Evolutionary conservation across 345 rosid genomes (phyloP), one percentile per base, ranked within the genome.

Genomic region (Ceriops tagal): DNA sequence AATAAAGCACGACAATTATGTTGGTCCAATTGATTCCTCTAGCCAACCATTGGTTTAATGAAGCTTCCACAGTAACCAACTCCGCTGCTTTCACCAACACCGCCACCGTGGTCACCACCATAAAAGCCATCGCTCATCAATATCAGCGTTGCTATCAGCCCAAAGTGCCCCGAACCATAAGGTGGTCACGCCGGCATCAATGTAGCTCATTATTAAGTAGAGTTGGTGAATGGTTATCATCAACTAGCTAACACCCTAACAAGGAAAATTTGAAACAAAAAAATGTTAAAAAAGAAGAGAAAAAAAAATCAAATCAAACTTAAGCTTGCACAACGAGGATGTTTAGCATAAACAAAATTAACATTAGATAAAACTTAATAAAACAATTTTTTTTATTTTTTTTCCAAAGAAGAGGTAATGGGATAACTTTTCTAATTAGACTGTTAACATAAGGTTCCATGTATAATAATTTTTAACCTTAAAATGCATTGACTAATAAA

Each of bases 31-130:
- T 22, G 62, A 51, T 56, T 61, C 39, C n/a, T 64, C 51, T 20
- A 0, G 27, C 70, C 51, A 67, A 56, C 57, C 57, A 35, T 67
- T 56, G 39, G 62, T 35, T 67, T 67, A 15, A 43, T 3, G 18
- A 43, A 3, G 18, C 18, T 43, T 13, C 49, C 18, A 43, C 49
- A 3, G 49, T 13, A 15, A 43, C 9, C 49, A 3, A 3, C 18
- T 35, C 39, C 35, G 35, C 35, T 0, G 4, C 35, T 4, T 5
- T 34, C 35, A 34, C 5, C 7, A 8, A 1, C 18, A 13, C 49
- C 47, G 47, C 16, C 16, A 39, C 47, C 47, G 2, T 11, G 5
- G 18, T 5, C 49, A 43, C 49, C 49, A 3, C 49, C 49, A 43
- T 43, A 2, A 13, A 43, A 43, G 18, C 18, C 49, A 13, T 43